Evolutionary conservation across 257 asterid species (phyloP).

Genomic region (Petrea volubilis): DNA sequence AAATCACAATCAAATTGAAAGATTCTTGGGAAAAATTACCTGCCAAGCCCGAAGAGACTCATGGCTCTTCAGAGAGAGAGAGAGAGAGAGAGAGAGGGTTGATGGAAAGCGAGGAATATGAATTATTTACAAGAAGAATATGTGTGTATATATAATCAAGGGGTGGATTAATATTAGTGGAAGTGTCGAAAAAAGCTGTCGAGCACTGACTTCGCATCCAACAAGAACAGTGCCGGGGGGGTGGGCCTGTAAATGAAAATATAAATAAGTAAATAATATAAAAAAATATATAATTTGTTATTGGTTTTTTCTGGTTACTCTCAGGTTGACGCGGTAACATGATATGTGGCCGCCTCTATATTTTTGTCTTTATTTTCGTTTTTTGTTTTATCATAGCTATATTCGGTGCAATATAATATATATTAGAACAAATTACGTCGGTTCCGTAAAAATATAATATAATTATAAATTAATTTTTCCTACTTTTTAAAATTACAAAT

Average conservation of each 20-base stretch:
- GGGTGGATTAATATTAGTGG: slow-evolving; percentile 22
- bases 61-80: slow-evolving; percentile 36
- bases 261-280: background rate
- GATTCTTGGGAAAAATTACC: slow-evolving; percentile 40
- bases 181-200: slow-evolving; percentile 48
- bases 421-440: background rate
- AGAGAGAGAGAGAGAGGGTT: slow-evolving; percentile 16
- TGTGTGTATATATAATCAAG: background rate
- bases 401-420: too few relatives aligned
- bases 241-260: background rate
- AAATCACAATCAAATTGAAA: slow-evolving; percentile 19
- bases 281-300: background rate
- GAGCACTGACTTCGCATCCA: slow-evolving; percentile 47
- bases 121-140: background rate
- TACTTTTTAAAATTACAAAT: too few relatives aligned
- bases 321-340: background rate
- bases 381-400: background rate
- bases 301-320: background rate
- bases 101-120: background rate
- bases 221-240: slow-evolving; percentile 22
- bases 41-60: slow-evolving; percentile 98
- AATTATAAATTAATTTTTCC: too few relatives aligned
- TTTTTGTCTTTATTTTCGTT: background rate
- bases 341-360: background rate
- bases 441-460: too few relatives aligned